Conservation (phyloP, 2,329 filamentous ascomycete species). For the Tolypocladium tundrense region DNA sequence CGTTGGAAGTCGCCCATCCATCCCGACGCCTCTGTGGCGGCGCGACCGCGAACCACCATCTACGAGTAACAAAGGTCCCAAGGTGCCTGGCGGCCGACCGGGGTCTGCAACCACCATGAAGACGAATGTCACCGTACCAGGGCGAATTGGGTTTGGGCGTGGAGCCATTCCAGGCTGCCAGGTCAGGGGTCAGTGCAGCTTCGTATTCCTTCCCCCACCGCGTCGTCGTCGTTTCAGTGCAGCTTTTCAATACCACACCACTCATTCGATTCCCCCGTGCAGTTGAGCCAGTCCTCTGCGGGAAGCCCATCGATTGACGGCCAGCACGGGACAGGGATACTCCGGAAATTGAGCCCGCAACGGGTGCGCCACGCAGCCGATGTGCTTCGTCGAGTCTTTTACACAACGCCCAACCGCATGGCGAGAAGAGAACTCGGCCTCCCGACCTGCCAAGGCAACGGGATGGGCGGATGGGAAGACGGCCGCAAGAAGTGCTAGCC, state of each 20-base stretch:
- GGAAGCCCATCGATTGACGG: not conserved
- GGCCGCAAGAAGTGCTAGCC: not conserved
- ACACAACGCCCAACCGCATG: not conserved
- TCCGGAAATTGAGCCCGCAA: not conserved
- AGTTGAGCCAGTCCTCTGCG: not conserved
- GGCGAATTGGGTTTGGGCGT: not conserved
- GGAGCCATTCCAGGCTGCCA: not conserved
- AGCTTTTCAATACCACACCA: not conserved
- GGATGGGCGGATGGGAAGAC: not conserved
- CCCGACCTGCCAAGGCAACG: not conserved
- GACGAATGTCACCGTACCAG: not conserved
- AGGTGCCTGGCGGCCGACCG: not conserved
- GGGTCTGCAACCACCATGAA: not conserved
- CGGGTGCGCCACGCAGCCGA: not conserved
- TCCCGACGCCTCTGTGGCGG: not conserved
- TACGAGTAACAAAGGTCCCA: not conserved
- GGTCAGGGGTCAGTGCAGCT: not conserved
- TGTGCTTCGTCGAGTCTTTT: not conserved
- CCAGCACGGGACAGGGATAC: not conserved
- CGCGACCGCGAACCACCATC: not conserved
- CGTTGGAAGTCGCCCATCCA: not conserved
- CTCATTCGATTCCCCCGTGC: not conserved
- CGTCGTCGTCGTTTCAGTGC: not conserved
- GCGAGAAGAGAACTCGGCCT: not conserved
- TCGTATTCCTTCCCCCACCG: not conserved